Conservation (phyloP, 768 basidiomycete genomes). For the Lactarius akahatsu region DNA sequence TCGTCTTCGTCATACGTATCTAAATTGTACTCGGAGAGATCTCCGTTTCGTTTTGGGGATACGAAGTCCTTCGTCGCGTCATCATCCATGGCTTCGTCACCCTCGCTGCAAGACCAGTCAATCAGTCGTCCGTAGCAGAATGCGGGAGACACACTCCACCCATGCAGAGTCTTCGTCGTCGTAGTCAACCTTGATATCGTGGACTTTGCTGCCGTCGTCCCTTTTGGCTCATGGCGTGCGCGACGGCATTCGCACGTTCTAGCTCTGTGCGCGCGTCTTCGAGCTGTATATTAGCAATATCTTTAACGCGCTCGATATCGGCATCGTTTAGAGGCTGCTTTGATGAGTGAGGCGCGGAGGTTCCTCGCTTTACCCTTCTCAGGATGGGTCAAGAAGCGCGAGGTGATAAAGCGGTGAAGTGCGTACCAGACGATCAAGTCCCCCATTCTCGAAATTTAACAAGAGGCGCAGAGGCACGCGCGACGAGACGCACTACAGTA, state of each 20-base stretch:
- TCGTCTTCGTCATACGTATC: constrained; percentile 85
- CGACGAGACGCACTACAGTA: too few species aligned
- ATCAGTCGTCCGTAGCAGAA: constrained; percentile 36
- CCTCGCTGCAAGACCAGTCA: constrained; percentile 41
- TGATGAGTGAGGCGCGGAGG: too few species aligned
- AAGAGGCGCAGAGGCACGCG: too few species aligned
- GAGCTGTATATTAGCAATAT: constrained; percentile 81
- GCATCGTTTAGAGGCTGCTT: constrained; percentile 69
- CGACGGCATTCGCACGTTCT: constrained; percentile 75
- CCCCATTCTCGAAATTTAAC: too few species aligned
- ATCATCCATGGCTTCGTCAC: constrained; percentile 60
- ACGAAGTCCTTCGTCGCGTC: constrained; percentile 41
- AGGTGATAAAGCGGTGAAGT: too few species aligned
- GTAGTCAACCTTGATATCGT: constrained; percentile 43
- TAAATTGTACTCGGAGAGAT: constrained; percentile 83
- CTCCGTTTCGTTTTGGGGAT: constrained; percentile 39
- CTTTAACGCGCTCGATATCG: constrained; percentile 86
- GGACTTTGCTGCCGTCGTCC: constrained; percentile 63
- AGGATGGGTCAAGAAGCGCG: too few species aligned
- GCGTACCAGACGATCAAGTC: too few species aligned
- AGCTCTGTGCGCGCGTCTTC: constrained; percentile 88
- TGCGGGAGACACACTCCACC: constrained; percentile 58
- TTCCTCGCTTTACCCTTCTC: too few species aligned
- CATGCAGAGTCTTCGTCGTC: constrained; percentile 56
- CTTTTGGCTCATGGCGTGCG: constrained; percentile 65